Conservation (phyloP, 306 rosid species). For the Pyrus bretschneideri region DNA sequence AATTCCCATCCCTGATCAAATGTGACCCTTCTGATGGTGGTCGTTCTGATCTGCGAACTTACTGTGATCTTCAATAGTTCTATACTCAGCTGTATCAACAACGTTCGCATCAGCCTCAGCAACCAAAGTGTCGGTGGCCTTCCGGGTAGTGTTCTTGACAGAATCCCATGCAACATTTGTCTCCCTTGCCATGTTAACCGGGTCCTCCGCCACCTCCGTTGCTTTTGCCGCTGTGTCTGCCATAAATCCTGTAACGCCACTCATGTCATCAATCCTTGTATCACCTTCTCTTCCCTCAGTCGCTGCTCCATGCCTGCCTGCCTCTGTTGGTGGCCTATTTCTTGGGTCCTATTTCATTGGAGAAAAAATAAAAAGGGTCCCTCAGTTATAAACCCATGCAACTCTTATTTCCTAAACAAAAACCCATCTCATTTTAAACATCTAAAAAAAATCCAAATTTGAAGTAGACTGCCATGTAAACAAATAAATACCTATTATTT, state of each 20-base stretch:
- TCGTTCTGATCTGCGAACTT: background rate
- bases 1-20: background rate
- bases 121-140: slow-evolving; percentile 25
- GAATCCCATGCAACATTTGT: slow-evolving; percentile 52
- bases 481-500: too few relatives aligned
- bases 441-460: too few relatives aligned
- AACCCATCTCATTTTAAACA: too few relatives aligned
- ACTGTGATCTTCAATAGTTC: slow-evolving; percentile 34
- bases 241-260: slow-evolving; percentile 10
- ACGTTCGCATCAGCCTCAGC: slow-evolving; percentile 57
- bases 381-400: too few relatives aligned
- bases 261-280: background rate
- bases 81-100: slow-evolving; percentile 55
- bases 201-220: slow-evolving; percentile 19
- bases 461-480: too few relatives aligned
- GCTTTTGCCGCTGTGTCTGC: slow-evolving; percentile 23
- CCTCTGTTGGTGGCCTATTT: background rate
- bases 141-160: slow-evolving; percentile 20
- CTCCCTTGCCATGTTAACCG: slow-evolving; percentile 25
- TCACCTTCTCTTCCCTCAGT: background rate
- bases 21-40: background rate
- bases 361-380: background rate
- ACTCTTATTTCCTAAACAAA: too few relatives aligned
- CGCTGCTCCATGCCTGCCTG: background rate
- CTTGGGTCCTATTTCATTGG: background rate